These are phyloP conservation scores for Cystofilobasidium macerans DNA, from an alignment of 768 basidiomycete species.

Conservation along the genomic window DNA sequence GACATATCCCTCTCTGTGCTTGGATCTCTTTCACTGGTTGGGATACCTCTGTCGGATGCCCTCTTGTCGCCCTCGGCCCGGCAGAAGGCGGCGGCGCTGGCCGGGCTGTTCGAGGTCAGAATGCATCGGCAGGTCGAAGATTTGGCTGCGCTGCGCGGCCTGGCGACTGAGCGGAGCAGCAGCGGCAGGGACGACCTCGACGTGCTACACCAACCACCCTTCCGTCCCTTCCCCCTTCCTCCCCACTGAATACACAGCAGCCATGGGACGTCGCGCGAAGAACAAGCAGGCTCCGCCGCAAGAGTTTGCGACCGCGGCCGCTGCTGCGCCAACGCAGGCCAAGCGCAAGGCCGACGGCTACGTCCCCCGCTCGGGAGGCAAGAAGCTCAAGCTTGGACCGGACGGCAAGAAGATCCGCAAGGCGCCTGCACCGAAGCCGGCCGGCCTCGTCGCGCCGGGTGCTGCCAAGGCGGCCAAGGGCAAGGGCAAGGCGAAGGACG, in stretches of 20 bases:
- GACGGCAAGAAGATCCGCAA: constrained; percentile 39
- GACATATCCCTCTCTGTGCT: too few species aligned
- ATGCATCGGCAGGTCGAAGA: background rate
- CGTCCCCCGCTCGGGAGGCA: constrained; percentile 23
- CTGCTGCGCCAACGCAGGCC: background rate
- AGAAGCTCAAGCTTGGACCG: constrained; percentile 32
- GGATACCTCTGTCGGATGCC: too few species aligned
- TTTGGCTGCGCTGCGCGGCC: background rate
- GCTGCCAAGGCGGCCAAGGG: constrained; percentile 27
- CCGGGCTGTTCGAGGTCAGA: background rate
- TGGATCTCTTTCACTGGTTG: too few species aligned
- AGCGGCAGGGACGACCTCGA: background rate
- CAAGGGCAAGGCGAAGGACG: constrained; percentile 40
- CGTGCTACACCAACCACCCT: background rate
- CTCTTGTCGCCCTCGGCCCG: too few species aligned
- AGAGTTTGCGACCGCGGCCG: constrained; percentile 43
- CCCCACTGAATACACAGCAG: background rate
- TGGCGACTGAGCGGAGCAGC: background rate
- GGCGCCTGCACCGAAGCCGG: constrained; percentile 32
- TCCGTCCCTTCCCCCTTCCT: background rate
- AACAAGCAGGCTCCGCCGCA: constrained; percentile 68
- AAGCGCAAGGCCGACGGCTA: constrained; percentile 26
- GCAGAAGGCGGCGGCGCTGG: too few species aligned
- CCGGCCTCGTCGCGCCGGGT: constrained; percentile 22
- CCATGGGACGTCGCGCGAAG: constrained; percentile 74